Conservation (phyloP, 2,329 filamentous ascomycete species). For the Colletotrichum truncatum region DNA sequence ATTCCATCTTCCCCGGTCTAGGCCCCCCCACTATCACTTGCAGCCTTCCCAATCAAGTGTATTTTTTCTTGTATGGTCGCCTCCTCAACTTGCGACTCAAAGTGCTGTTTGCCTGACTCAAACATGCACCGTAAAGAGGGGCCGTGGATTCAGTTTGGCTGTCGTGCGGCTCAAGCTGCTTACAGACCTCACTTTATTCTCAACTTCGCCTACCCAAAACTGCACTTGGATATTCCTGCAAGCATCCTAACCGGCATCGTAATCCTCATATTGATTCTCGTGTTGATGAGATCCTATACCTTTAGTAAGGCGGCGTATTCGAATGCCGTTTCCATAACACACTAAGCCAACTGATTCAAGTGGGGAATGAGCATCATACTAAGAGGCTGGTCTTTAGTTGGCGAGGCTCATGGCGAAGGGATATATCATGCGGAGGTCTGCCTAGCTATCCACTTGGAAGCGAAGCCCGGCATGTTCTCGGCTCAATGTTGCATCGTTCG, state of each 20-base stretch:
- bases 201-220: background rate
- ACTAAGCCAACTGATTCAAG: too few relatives aligned
- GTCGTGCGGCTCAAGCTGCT: constrained; percentile 1
- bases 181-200: background rate
- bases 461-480: background rate
- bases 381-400: too few relatives aligned
- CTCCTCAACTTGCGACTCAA: background rate
- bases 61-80: background rate
- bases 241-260: too few relatives aligned
- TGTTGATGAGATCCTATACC: too few relatives aligned
- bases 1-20: too few relatives aligned
- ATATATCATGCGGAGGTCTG: background rate
- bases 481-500: background rate
- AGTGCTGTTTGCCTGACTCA: background rate
- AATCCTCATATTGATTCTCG: too few relatives aligned
- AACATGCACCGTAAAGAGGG: background rate
- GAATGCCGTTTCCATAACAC: too few relatives aligned
- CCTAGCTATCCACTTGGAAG: background rate
- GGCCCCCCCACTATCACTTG: background rate
- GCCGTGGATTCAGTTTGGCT: background rate
- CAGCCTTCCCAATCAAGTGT: background rate
- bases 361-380: too few relatives aligned
- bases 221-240: too few relatives aligned
- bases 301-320: too few relatives aligned
- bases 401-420: too few relatives aligned